Evolutionary conservation across 140 eudicot genomes (phyloP), one percentile per base, ranked within the genome.

Genomic region (Senecio squalidus): DNA sequence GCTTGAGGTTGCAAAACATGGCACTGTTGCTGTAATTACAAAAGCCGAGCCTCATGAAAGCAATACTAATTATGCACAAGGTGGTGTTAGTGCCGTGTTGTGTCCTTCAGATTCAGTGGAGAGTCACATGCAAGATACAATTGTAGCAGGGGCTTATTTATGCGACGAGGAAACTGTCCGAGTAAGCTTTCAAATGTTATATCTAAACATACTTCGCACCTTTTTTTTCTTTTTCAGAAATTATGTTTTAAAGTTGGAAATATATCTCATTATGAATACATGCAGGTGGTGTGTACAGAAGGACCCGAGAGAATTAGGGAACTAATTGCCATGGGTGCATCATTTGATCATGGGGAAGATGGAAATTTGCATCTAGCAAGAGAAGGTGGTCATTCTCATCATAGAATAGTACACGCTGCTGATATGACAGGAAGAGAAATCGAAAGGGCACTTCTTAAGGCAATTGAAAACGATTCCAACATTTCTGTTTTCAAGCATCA

Each of bases 351-450:
- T 5, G 99, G 99, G 38, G 99, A 93, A 70, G 99, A 93, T 51
- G 96, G 99, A 16, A 93, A 93, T 54, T 60, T 93, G 67, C 99
- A 93, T 80, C 76, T 93, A 45, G 99, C 96, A 25, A 82, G 96
- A 70, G 99, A 93, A 65, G 99, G 96, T n/a, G 99, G 96, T 9
- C 99, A 93, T 67, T 93, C 99, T 27, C 99, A 93, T 78, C 94
- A 38, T 34, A 78, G 96, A 67, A 93, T 93, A 64, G 96, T 93
- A 21, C 99, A 93, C 30, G 93, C 95, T 4, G 96, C 99, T 77
- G 96, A 93, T 62, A 93, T 88, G 99, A 93, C 96, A 0, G 99
- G 96, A 7, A 76, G 94, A 70, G 99, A 93, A 62, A 88, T 93
- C 4, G 96, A 84, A 67, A 76, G 96, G 82, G 96, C 99, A 2